phyloP scores from a whole-genome alignment of 768 basidiomycete genomes.

The Lactarius trivialis region DNA sequence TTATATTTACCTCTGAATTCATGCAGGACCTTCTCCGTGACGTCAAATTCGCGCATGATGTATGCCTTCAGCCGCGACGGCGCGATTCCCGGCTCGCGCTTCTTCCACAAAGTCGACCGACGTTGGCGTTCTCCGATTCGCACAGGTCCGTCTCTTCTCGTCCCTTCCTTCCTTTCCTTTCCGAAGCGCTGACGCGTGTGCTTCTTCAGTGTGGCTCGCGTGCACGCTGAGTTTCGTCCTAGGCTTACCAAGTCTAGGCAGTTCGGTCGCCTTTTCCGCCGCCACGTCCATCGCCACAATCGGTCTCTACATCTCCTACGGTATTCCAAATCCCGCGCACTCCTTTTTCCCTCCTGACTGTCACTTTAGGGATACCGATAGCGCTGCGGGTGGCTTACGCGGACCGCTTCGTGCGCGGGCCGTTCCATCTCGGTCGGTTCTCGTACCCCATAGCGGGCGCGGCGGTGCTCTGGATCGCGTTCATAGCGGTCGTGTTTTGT shows the following conservation, averaged over 20 bases:
- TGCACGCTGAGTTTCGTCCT: constrained; percentile 71
- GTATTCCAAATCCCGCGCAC: constrained; percentile 30
- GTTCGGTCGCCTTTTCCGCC: constrained; percentile 58
- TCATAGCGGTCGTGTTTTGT: constrained; percentile 70
- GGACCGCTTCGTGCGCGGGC: constrained; percentile 54
- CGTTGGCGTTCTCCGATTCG: constrained; percentile 59
- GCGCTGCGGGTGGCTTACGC: constrained; percentile 57
- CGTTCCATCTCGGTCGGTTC: constrained; percentile 62
- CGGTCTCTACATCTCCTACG: constrained; percentile 72
- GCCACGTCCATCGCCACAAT: constrained; percentile 61
- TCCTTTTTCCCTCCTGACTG: too few relatives aligned
- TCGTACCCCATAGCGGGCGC: constrained; percentile 52
- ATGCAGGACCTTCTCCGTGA: constrained; percentile 64
- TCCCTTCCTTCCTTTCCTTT: background rate
- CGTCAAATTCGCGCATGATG: constrained; percentile 79
- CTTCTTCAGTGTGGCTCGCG: constrained; percentile 69
- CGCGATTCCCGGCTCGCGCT: constrained; percentile 59
- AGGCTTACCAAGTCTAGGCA: constrained; percentile 66
- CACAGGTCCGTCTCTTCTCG: constrained; percentile 41
- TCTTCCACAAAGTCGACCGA: constrained; percentile 57
- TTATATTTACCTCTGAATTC: background rate
- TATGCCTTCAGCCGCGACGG: constrained; percentile 75
- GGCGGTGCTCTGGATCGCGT: constrained; percentile 62
- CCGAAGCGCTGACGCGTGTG: background rate
- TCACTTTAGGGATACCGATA: constrained; percentile 52